Base-by-base conservation (phyloP, 2,329 filamentous ascomycete genomes). In the Pseudogymnoascus sp. region DNA sequence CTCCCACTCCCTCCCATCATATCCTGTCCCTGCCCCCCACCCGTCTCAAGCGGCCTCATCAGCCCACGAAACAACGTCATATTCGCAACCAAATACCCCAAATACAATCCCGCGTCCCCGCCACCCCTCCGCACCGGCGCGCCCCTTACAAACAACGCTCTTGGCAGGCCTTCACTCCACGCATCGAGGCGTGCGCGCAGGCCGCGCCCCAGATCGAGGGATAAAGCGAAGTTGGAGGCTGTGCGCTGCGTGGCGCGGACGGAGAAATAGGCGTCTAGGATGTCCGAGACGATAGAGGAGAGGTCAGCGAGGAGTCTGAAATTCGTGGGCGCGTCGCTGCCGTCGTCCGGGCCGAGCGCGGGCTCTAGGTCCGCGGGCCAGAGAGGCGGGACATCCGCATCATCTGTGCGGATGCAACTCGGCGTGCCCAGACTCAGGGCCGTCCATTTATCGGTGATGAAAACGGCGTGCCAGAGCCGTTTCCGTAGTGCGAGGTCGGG, bases 51-150 rank as follows among this genome's bases (percentile, higher is more conserved):
- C 1, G 73, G 73, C 33, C 73, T 66, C 1, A 75, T 63, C 2
- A 75, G 65, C 4, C 73, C 73, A 0, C 72, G 67, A 60, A 74
- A 74, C 8, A 75, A 66, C 4, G 71, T 74, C 72, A 75, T 75
- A 6, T 71, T 72, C 6, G 73, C 72, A 10, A 75, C 70, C 7
- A 75, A 72, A 38, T 74, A 74, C 1, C 72, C 71, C 22, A 75
- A 62, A n/a, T 69, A 69, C 1, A 75, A 66, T 5, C 72, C 72
- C 2, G 70, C 68, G 46, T 73, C 73, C 2, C 71, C 72, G 24
- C 70, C 71, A 0, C 73, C 64, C 59, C 68, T 62, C 37, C 59
- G 14, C 7, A 43, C 37, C 14, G 24, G 28, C 28, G 59, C 37
- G 2, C 40, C 40, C 11, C 68, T 66, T 10, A 69, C 62, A 11